Evolutionary conservation across 345 rosid species (phyloP), one percentile per base, ranked within the genome.

Genomic region (Gossypium mustelinum): DNA sequence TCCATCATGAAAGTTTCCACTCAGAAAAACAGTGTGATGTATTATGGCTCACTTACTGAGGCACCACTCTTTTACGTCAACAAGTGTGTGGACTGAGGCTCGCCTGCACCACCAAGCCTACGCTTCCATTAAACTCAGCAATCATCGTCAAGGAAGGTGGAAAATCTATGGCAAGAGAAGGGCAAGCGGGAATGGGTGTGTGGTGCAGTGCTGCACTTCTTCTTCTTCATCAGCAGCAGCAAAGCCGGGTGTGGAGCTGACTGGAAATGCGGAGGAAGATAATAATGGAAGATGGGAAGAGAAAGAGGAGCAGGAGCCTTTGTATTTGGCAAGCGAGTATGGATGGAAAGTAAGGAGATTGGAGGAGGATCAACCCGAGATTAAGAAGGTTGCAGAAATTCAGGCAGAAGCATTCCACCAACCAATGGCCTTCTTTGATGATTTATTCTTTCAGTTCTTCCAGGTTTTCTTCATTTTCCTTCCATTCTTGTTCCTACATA

Each of bases 321-420:
- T 79, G 70, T 78, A 81, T 59, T 47, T 92, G 86, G 88, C 77
- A 51, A 81, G 78, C 73, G 88, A 87, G 17, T 75, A 82, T 60
- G 97, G 94, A 7, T 94, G 98, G 97, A 80, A 75, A 7, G 97
- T 87, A 20, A 81, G 97, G 82, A 84, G 89, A 52, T 54, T 94
- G 85, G 82, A 60, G 22, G 84, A 85, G 70, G 84, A 81, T 66
- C 84, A 70, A 3, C 66, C 48, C 13, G 95, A 90, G 80, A 86
- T 87, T 56, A 86, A 82, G 81, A 82, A 83, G 75, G 97, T 86
- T 52, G 87, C 91, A 80, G 79, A 68, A 1, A 81, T 91, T 75
- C 98, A 92, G 68, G 95, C 94, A 4, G 89, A 92, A 67, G 97
- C 98, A 51, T 94, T 94, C 73, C 95, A 92, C 56, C 77, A 77